Base-by-base conservation (phyloP, 2,329 filamentous ascomycete genomes). In the Sclerotinia sclerotiorum region DNA sequence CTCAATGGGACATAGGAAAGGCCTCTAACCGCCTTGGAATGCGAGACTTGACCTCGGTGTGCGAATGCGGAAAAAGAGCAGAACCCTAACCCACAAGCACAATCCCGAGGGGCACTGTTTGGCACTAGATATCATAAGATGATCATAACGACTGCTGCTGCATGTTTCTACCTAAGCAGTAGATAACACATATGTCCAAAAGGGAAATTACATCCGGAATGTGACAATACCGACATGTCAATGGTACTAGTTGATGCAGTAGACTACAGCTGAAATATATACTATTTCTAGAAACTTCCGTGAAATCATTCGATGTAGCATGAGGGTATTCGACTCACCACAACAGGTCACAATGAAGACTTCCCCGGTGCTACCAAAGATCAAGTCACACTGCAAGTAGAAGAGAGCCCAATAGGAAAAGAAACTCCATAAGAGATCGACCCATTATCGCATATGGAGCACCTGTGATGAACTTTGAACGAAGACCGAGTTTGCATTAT, bases 221-320 rank as follows among this genome's bases (percentile, higher is more conserved):
- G 44, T 51, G 46, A 62, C 29, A 39, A 62, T 62, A 39, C 51
- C 46, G 46, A 62, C 46, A 51, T 27, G n/a, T 39, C 27, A 19
- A 27, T 21, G 19, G 46, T 39, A 49, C 58, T 62, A 62, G 58
- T 29, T 51, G 60, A 62, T 62, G 24, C 29, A 51, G 29, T 51
- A 21, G 46, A 62, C 7, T 15, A 51, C 46, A 62, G 46, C 46
- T 19, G 8, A 62, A 6, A 51, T 35, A 27, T 27, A 19, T 19
- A 62, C n/a, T 21, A 39, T 19, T 51, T 49, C 60, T 62, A 62
- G 60, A 62, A 62, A 51, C 60, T 62, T 51, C 46, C 51, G n/a
- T 42, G 7, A 62, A 62, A 24, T 39, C 46, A 39, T 62, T 62
- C 21, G 46, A 62, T 62, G 29, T 51, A 62, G 27, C 15, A 39